Conservation (phyloP, 345 rosid genomes). For the Gossypioides kirkii region DNA sequence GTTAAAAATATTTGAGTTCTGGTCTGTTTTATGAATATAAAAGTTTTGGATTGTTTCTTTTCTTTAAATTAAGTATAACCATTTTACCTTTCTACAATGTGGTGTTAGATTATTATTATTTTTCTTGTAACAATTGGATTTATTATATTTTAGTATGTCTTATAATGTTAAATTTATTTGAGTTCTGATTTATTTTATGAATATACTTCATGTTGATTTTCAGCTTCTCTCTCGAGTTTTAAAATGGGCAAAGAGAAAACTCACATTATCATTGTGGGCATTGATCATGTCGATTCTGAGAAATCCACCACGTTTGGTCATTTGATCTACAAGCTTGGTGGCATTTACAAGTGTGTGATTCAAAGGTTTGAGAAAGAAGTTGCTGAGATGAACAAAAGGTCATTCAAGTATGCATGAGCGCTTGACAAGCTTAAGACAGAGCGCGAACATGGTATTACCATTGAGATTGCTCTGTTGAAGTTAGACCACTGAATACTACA, state of each 20-base stretch:
- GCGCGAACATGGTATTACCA: background rate
- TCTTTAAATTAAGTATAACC: too few species aligned
- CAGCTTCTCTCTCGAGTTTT: too few species aligned
- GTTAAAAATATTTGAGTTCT: too few species aligned
- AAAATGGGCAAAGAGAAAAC: background rate
- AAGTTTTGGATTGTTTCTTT: too few species aligned
- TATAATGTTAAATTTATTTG: background rate
- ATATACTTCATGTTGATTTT: background rate
- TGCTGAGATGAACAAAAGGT: too few species aligned
- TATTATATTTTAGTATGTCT: background rate
- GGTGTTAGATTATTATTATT: background rate
- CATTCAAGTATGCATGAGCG: too few species aligned
- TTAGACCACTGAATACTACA: too few species aligned
- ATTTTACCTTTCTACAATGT: background rate
- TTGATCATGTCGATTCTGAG: too few species aligned
- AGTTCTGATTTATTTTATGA: background rate
- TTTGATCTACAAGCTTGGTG: background rate
- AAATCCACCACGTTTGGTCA: background rate
- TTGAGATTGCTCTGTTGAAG: too few species aligned
- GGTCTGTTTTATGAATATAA: too few species aligned
- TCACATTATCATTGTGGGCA: too few species aligned
- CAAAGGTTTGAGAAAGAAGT: background rate
- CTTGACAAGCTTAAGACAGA: background rate
- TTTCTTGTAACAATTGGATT: background rate
- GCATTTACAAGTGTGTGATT: background rate